Evolutionary conservation across 352 stramenopile species (phyloP), one percentile per base, ranked within the genome.

Genomic region (Phytophthora citrophthora): DNA sequence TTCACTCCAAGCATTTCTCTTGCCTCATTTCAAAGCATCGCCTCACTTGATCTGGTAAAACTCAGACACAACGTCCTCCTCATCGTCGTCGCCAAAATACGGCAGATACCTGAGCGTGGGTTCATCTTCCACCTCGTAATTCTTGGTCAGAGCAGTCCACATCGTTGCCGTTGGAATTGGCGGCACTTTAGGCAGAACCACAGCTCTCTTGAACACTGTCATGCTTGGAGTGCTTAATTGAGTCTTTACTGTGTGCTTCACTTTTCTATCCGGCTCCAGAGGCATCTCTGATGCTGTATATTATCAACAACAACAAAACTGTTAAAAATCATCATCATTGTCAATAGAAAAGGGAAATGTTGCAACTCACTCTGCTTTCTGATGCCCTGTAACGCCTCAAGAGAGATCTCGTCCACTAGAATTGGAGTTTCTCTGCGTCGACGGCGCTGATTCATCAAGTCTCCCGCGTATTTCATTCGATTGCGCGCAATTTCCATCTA

Each of bases 71-170:
- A 91, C 79, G 60, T 93, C 91, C 16, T 95, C 84, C 15, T 88
- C 77, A 54, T 97, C 91, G 58, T 97, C 90, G 45, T 91, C 81
- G 6, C 80, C 81, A 72, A 89, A 90, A 62, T 89, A 90, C 36
- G 81, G 82, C 44, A 88, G 53, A 60, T 74, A 86, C 52, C 85
- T 83, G 50, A 92, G 79, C 51, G 91, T 71, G 15, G 82, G 82
- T 63, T 98, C 83, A 68, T 98, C 93, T 38, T 96, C 88, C 13
- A 92, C 83, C 26, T 85, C 70, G 64, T 90, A 94, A 52, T 94
- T 95, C 39, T 89, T 94, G 18, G 78, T 82, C 26, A 97, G 62
- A 8, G 79, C 81, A 31, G 85, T 94, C 85, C 85, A 94, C 85
- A 91, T 92, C 24, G 77, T 91, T 9, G 75, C 68, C 18, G 65